Conservation (phyloP, 352 stramenopile species). For the Globisporangium ultimum region DNA sequence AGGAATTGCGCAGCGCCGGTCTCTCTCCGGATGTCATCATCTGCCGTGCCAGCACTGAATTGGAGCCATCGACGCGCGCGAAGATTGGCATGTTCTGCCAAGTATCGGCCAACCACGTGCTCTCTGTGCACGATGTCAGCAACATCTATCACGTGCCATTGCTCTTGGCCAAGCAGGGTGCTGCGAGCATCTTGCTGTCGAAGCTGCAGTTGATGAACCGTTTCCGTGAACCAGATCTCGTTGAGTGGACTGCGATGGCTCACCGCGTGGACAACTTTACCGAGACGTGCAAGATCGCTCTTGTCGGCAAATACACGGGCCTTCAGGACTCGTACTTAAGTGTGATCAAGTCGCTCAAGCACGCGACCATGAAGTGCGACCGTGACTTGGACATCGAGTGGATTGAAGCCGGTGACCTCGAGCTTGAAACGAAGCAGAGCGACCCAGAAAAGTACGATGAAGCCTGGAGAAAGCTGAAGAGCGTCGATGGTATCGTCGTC, state of each 20-base stretch:
- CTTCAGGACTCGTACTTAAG: constrained; percentile 99
- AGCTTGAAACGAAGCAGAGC: constrained; percentile 75
- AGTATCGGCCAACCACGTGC: constrained; percentile 91
- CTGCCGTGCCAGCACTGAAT: constrained; percentile 90
- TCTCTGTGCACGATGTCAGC: constrained; percentile 98
- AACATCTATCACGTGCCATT: constrained; percentile 99
- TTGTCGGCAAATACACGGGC: constrained; percentile 99
- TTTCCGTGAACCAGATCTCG: constrained; percentile 76
- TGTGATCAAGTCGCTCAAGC: constrained; percentile 96
- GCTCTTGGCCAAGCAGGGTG: constrained; percentile 95
- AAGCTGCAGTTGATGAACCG: constrained; percentile 91
- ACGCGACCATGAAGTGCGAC: constrained; percentile 94
- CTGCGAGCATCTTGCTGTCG: constrained; percentile 92
- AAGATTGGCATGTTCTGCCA: constrained; percentile 99
- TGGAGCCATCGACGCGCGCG: constrained; percentile 90
- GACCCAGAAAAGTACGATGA: constrained; percentile 69
- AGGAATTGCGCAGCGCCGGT: constrained; percentile 95
- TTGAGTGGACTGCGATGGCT: constrained; percentile 89
- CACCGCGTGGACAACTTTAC: constrained; percentile 91
- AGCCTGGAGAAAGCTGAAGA: constrained; percentile 93
- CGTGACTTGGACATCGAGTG: constrained; percentile 95
- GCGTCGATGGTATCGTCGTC: constrained; percentile 94
- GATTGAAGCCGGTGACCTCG: constrained; percentile 97
- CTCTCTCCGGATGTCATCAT: constrained; percentile 97
- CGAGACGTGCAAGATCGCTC: constrained; percentile 93